Conservation (phyloP, 202 grass and related monocot genomes). For the Setaria italica region DNA sequence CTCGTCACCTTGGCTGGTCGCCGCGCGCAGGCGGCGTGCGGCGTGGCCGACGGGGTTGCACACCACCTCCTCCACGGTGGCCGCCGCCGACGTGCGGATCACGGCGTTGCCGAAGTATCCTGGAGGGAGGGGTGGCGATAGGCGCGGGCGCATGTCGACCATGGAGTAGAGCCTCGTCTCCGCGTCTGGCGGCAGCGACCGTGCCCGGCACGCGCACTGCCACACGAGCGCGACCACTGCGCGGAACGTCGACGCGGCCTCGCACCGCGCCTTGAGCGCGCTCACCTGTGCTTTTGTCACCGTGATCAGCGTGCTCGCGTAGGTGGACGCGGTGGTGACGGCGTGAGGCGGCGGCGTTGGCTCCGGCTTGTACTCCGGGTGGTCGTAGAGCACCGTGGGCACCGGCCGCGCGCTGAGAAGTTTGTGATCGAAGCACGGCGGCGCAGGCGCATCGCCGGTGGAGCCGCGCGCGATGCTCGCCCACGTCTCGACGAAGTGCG, state of each 20-base stretch:
- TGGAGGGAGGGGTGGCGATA: constrained; percentile 27
- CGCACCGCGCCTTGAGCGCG: background rate
- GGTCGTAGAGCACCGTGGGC: constrained; percentile 24
- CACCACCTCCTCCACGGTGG: no score
- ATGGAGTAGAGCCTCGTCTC: constrained; percentile 32
- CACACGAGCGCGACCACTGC: constrained; percentile 38
- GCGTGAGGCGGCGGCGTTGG: background rate
- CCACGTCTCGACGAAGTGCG: constrained; percentile 44
- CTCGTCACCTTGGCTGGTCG: no score
- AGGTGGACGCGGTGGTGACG: background rate
- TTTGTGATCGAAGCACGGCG: background rate
- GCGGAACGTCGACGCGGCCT: background rate
- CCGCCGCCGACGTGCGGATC: background rate
- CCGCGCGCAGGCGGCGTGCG: no score
- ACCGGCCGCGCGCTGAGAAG: background rate
- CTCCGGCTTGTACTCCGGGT: constrained; percentile 26
- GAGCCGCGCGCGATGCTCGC: constrained; percentile 1
- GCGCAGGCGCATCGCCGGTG: fast-evolving
- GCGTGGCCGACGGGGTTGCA: no score
- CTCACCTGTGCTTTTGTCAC: background rate
- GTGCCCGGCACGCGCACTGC: constrained; percentile 36
- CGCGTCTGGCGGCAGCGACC: background rate
- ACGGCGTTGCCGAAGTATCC: constrained; percentile 45
- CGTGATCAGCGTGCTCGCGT: background rate
- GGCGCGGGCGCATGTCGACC: constrained; percentile 24